Percentiles rank a stretch among this genome's conserved stretches.
These are phyloP conservation scores for Erythrophleum ivorense DNA, from an alignment of 331 rosid species.

Conservation along the genomic window DNA sequence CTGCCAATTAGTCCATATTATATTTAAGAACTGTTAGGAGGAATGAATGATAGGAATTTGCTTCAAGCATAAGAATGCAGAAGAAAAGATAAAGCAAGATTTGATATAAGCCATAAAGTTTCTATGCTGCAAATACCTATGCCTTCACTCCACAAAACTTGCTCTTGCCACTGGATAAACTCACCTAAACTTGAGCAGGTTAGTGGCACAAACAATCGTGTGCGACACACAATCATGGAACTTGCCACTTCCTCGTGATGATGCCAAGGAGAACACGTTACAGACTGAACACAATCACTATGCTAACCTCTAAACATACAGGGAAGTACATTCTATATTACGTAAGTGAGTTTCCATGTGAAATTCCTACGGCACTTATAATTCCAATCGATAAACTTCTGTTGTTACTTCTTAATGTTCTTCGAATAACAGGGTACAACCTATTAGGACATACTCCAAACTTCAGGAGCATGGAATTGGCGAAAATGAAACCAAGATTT, in stretches of 20 bases:
- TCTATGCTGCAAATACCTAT: neutral
- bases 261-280: neutral
- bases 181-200: neutral
- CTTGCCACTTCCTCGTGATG: neutral
- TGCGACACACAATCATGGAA: constrained; percentile 26
- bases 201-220: constrained; percentile 9
- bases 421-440: neutral
- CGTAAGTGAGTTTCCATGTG: neutral
- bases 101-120: neutral
- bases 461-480: neutral
- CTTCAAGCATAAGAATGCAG: constrained; percentile 3
- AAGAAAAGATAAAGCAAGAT: constrained; percentile 18
- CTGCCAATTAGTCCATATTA: constrained; percentile 49
- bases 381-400: neutral
- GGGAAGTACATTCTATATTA: constrained; percentile 1
- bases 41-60: constrained; percentile 9
- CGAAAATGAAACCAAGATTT: constrained; percentile 9
- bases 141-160: neutral
- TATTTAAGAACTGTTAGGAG: constrained; percentile 12
- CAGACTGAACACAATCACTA: neutral
- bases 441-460: constrained; percentile 9
- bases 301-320: constrained; percentile 18
- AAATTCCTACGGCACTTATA: neutral
- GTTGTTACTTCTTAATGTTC: neutral
- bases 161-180: neutral